These are phyloP conservation scores for Oryza meyeriana DNA, from an alignment of 176 grass and related monocot species.

Conservation along the genomic window DNA sequence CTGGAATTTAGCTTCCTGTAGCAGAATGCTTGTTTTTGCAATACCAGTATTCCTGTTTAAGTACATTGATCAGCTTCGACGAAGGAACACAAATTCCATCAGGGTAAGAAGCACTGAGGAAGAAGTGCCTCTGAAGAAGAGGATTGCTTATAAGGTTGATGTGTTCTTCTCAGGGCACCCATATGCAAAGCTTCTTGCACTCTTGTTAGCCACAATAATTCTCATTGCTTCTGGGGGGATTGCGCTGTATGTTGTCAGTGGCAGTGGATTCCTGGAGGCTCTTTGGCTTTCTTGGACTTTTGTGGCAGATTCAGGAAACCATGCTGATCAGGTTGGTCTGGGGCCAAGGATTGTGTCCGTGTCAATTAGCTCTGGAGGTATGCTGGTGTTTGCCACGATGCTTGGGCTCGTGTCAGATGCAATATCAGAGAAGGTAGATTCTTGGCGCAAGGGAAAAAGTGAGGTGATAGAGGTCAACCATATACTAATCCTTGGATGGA, in stretches of 20 bases:
- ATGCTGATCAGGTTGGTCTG: slow-evolving; percentile 84
- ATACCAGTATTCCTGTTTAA: slow-evolving; percentile 58
- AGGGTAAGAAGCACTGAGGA: slow-evolving; percentile 42
- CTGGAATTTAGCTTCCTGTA: slow-evolving; percentile 41
- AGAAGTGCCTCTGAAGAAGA: slow-evolving; percentile 81
- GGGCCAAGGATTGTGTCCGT: slow-evolving; percentile 88
- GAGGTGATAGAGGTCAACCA: slow-evolving; percentile 97
- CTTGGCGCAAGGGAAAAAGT: slow-evolving; percentile 96
- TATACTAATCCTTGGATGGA: slow-evolving; percentile 98
- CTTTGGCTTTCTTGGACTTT: slow-evolving; percentile 99
- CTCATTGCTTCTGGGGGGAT: slow-evolving; percentile 84
- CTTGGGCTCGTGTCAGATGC: slow-evolving; percentile 98
- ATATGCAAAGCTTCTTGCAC: slow-evolving; percentile 89
- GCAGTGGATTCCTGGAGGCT: slow-evolving; percentile 75
- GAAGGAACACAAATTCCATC: slow-evolving; percentile 19
- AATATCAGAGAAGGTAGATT: slow-evolving; percentile 99
- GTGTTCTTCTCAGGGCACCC: slow-evolving; percentile 96
- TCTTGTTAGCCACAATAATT: slow-evolving; percentile 69
- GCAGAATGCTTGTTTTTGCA: slow-evolving; percentile 48
- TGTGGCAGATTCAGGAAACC: slow-evolving; percentile 97
- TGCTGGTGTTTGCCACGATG: slow-evolving; percentile 98
- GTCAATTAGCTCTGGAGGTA: slow-evolving; percentile 85
- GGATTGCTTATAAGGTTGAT: slow-evolving; percentile 86
- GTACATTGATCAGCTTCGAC: slow-evolving; percentile 52
- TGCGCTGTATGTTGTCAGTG: slow-evolving; percentile 67